Evolutionary conservation across 192 early-diverging fungal genomes (phyloP), one percentile per base, ranked within the genome.

Genomic region (Linnemannia zychae): DNA sequence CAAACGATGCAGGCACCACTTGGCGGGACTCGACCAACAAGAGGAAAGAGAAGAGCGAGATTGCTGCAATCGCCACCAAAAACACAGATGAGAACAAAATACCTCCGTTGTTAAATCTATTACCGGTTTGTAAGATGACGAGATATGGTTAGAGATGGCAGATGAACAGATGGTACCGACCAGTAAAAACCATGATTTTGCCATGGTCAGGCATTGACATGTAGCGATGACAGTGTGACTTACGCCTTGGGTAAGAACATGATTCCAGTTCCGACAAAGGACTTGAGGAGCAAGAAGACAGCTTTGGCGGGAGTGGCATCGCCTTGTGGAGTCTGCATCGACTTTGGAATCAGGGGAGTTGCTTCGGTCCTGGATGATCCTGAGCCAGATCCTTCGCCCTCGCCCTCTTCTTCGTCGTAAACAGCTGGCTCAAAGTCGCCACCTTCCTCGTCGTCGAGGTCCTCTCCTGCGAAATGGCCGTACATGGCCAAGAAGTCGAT

Each of bases 401-500:
- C 65, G 9, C 77, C 49, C 22, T 80, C 91, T 17, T 87, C 84
- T 15, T 90, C 90, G 20, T 91, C 95, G 67, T 85, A 79, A 20
- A 66, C 76, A 22, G 52, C 73, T 36, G 74, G 66, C 37, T 76
- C 83, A 76, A 79, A 79, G 38, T 85, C 83, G n/a, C 82, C 82
- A 11, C 82, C 82, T 80, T 94, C 93, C 72, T 96, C 95, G 44
- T 95, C 95, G 24, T 95, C 96, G 72, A 94, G 92, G 72, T 96
- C 96, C 85, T 97, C 98, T 60, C 97, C 98, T 38, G 95, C 98
- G 90, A 97, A 99, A 82, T 96, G 97, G 66, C 96, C 97, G 73
- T 96, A 98, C 78, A 99, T 89, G 31, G 93, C 94, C 74, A 99
- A 91, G 80, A 98, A 98, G 82, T 99, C 98, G 40, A 98, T 91